Evolutionary conservation across 2,329 filamentous ascomycete genomes (phyloP).

Genomic region (Aureobasidium sp.): DNA sequence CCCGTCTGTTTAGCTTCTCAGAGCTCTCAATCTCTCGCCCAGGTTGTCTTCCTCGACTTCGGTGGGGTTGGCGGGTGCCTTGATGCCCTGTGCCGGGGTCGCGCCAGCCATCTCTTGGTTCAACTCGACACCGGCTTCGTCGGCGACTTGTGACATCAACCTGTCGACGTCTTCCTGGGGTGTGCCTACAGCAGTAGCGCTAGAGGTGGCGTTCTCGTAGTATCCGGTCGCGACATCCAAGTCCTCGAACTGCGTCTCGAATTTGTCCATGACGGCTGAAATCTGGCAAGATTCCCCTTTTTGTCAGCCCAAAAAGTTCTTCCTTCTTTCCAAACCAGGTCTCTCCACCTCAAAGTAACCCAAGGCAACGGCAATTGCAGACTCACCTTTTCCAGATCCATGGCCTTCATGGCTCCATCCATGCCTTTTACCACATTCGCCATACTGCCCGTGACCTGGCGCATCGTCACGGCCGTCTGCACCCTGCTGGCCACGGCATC

Average conservation of each 20-base stretch:
- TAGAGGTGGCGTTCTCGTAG: constrained; percentile 77
- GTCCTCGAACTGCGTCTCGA: constrained; percentile 49
- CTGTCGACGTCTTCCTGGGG: constrained; percentile 81
- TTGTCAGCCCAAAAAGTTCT: background rate
- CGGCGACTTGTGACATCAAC: constrained; percentile 74
- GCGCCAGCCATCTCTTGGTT: constrained; percentile 61
- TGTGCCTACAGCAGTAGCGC: constrained; percentile 64
- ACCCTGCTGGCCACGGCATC: constrained; percentile 40
- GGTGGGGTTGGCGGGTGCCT: constrained; percentile 51
- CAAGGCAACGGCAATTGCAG: background rate
- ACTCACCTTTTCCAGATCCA: constrained; percentile 52
- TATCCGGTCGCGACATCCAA: constrained; percentile 51
- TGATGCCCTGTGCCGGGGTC: constrained; percentile 43
- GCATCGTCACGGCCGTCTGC: constrained; percentile 56
- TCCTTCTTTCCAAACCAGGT: background rate
- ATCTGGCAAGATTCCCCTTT: constrained; percentile 38
- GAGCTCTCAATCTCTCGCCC: constrained; percentile 46
- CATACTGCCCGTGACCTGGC: constrained; percentile 52
- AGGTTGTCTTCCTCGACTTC: constrained; percentile 72
- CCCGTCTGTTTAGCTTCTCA: constrained; percentile 35
- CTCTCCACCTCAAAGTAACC: background rate
- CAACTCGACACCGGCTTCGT: constrained; percentile 78
- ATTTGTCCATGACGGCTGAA: constrained; percentile 56
- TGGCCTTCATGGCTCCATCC: constrained; percentile 54
- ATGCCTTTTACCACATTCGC: constrained; percentile 53